These are phyloP conservation scores for Macaranga tanarius DNA, from an alignment of 441 rosid species.

Conservation along the genomic window DNA sequence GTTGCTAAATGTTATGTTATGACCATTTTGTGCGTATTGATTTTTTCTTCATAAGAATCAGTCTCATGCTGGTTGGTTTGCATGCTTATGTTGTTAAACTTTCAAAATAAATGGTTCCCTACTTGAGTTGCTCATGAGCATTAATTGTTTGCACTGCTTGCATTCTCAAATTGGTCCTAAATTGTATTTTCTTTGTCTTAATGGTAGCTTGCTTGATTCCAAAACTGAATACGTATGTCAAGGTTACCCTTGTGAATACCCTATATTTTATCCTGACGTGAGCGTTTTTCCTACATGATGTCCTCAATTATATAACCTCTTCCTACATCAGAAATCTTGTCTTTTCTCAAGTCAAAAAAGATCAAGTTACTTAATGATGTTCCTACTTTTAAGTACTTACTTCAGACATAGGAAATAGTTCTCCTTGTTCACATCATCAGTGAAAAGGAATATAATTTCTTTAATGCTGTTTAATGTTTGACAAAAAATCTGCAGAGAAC, in stretches of 20 bases:
- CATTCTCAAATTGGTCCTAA: too few relatives aligned
- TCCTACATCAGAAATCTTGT: not conserved
- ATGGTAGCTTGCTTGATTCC: not conserved
- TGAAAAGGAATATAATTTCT: too few relatives aligned
- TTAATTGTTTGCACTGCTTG: too few relatives aligned
- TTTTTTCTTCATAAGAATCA: too few relatives aligned
- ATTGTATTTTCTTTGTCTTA: not conserved
- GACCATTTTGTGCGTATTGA: not conserved
- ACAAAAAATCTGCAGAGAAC: too few relatives aligned
- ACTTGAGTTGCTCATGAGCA: too few relatives aligned
- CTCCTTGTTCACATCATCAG: too few relatives aligned
- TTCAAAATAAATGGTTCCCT: too few relatives aligned
- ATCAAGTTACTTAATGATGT: not conserved
- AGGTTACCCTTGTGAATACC: not conserved
- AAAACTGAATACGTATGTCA: not conserved
- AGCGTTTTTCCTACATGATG: too few relatives aligned
- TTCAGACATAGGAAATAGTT: not conserved
- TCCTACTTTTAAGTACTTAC: not conserved
- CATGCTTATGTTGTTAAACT: too few relatives aligned
- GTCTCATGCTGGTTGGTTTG: too few relatives aligned
- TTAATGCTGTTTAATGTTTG: too few relatives aligned
- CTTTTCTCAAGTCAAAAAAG: not conserved
- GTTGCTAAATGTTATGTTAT: not conserved
- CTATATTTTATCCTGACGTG: not conserved
- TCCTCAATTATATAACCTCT: not conserved